Base-by-base conservation (phyloP, 805 yeast species). In the Kregervanrija pseudodelftensis region DNA sequence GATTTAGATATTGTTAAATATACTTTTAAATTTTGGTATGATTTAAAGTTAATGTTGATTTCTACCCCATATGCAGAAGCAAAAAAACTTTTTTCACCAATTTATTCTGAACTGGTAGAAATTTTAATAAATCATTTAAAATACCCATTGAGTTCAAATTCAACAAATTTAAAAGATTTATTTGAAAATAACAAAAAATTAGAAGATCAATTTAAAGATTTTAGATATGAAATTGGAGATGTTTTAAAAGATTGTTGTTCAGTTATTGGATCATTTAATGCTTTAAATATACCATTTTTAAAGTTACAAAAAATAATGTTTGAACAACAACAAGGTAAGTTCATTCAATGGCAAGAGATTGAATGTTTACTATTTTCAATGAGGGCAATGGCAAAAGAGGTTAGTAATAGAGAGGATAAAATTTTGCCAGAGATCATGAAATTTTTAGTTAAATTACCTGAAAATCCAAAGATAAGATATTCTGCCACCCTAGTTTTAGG, bases 191-290 rank as follows among this genome's bases (percentile, higher is more conserved):
- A 85, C 56, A 73, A 70, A 52, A 96, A 88, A 59, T 84, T 78
- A 44, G 95, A 89, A 59, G 99, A 95, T 59, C 86, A 88, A 63
- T 93, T 93, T 62, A 81, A 86, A 57, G 95, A 88, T 47, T 93
- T 91, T 65, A 75, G 99, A 57, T 93, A 93, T 64, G 96, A 88
- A 45, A 86, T 93, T 85, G 98, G 98, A 34, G 98, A 93, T 61
- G 96, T 91, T n/a, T 68, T 93, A 49, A 95, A 95, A 59, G 95
- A 89, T 60, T 89, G 98, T 68, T 86, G 97, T 54, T 85, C 86
- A 1, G 91, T 93, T 3, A 80, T 87, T 37, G 98, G 98, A 1
- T 72, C 95, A 3, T 66, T 76, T 9, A 68, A 65, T 36, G 88
- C 96, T 0, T 69, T 93, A 33, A 63, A 67, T 16, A 80, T 85